Conservation (phyloP, 148 eudicot genomes). For the Cornus suecica region DNA sequence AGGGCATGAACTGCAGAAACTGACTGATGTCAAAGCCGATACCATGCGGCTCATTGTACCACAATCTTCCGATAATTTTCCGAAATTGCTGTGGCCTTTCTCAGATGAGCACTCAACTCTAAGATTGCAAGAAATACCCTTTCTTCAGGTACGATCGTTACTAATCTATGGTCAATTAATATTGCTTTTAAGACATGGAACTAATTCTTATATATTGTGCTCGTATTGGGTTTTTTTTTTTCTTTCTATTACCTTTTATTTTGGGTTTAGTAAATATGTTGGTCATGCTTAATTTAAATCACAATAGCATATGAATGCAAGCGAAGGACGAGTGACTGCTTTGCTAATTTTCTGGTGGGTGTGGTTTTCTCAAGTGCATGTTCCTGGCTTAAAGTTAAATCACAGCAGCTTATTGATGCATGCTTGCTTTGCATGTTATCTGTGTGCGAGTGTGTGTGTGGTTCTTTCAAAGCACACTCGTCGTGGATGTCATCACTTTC, state of each 20-base stretch:
- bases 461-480: neutral
- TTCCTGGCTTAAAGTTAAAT: neutral
- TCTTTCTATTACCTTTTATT: too few species aligned
- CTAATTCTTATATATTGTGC: too few species aligned
- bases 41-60: constrained; percentile 72
- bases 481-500: neutral
- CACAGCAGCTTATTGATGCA: neutral
- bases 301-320: neutral
- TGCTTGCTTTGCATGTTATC: neutral
- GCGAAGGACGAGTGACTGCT: neutral
- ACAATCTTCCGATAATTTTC: constrained; percentile 39
- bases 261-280: neutral
- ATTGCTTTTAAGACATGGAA: neutral
- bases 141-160: constrained; percentile 43
- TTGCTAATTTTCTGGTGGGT: neutral
- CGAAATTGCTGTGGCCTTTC: constrained; percentile 63
- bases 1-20: constrained; percentile 56
- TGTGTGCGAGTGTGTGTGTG: neutral
- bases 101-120: constrained; percentile 62
- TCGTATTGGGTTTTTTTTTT: too few species aligned
- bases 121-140: constrained; percentile 42
- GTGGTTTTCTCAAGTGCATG: neutral
- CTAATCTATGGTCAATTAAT: neutral
- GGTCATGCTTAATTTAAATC: neutral
- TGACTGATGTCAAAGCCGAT: constrained; percentile 67